Percentiles rank a stretch among this genome's conserved stretches.
Evolutionary conservation across 257 asterid species (phyloP).

Genomic region (Jacaranda mimosifolia): DNA sequence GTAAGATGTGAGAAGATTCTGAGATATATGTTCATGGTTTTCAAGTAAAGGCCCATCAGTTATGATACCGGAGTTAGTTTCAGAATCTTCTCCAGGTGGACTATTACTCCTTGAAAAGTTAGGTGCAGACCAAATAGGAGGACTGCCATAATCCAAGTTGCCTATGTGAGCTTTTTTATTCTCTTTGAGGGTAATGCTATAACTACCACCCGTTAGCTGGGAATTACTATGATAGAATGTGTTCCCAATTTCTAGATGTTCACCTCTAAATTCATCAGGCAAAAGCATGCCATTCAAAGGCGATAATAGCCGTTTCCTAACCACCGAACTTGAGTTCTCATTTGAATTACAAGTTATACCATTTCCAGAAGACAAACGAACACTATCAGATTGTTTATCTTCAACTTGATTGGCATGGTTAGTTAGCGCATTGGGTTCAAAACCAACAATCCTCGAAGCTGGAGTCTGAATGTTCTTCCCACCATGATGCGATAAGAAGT

Average conservation of each 20-base stretch:
- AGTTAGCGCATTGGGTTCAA: conserved; percentile 54
- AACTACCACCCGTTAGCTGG: conserved; percentile 36
- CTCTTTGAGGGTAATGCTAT: conserved; percentile 52
- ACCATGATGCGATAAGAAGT: conserved; percentile 46
- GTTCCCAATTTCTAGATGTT: conserved; percentile 54
- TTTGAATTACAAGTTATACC: conserved; percentile 34
- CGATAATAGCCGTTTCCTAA: conserved; percentile 71
- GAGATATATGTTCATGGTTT: conserved; percentile 35
- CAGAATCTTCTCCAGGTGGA: conserved; percentile 45
- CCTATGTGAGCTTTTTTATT: conserved; percentile 69
- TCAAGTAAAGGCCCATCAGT: conserved; percentile 66
- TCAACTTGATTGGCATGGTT: conserved; percentile 39
- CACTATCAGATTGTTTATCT: conserved; percentile 43
- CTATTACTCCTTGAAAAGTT: conserved; percentile 40
- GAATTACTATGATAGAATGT: conserved; percentile 36
- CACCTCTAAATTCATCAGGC: conserved; percentile 59
- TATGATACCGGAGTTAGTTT: conserved; percentile 45
- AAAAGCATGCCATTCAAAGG: conserved; percentile 66
- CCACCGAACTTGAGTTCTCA: conserved; percentile 57
- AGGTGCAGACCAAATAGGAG: conserved; percentile 47
- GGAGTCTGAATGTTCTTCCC: conserved; percentile 66
- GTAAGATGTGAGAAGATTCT: conserved; percentile 41
- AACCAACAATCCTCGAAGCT: conserved; percentile 81
- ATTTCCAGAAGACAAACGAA: conserved; percentile 39
- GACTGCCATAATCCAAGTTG: conserved; percentile 44